A percentile compares a stretch with the other conserved stretches of the same genome.
Conservation (phyloP, 1,284 basidiomycete genomes). For the Tilletia setariae region DNA sequence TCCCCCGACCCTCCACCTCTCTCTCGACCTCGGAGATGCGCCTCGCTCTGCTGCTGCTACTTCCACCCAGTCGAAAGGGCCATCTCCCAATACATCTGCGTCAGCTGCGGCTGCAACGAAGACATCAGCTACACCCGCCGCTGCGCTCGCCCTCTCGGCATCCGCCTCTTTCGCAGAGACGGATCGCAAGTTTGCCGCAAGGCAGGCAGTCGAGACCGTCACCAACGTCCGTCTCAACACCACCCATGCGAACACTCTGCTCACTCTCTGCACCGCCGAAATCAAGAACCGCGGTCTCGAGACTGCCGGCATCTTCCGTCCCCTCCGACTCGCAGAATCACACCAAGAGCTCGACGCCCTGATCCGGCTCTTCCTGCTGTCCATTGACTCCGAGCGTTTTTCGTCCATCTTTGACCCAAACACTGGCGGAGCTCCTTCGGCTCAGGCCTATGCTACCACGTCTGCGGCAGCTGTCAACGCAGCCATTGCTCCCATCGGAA, state of each 20-base stretch:
- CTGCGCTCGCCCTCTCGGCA: constrained; percentile 15
- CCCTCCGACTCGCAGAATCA: constrained; percentile 38
- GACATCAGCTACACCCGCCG: not conserved
- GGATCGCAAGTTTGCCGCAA: not conserved
- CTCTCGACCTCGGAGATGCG: constrained; percentile 11
- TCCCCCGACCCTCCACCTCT: constrained; percentile 15
- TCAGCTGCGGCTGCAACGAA: not conserved
- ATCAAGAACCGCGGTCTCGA: constrained; percentile 38
- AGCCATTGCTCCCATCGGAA: constrained; percentile 11
- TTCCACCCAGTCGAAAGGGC: not conserved
- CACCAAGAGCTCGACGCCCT: constrained; percentile 28
- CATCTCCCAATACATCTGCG: not conserved
- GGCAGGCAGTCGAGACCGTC: constrained; percentile 26
- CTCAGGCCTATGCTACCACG: not conserved
- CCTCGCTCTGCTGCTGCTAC: not conserved
- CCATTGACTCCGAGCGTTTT: constrained; percentile 24
- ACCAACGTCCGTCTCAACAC: constrained; percentile 31
- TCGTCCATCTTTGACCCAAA: constrained; percentile 2
- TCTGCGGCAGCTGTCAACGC: not conserved
- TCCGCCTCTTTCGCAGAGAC: constrained; percentile 15
- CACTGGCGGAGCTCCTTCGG: not conserved
- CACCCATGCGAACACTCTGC: constrained; percentile 21
- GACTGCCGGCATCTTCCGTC: constrained; percentile 39
- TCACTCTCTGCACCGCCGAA: constrained; percentile 30
- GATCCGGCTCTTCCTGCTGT: constrained; percentile 38